A percentile compares a stretch with the other conserved stretches of the same genome.
Evolutionary conservation across 805 yeast genomes (phyloP).

Genomic region (Danielia reshetovae): DNA sequence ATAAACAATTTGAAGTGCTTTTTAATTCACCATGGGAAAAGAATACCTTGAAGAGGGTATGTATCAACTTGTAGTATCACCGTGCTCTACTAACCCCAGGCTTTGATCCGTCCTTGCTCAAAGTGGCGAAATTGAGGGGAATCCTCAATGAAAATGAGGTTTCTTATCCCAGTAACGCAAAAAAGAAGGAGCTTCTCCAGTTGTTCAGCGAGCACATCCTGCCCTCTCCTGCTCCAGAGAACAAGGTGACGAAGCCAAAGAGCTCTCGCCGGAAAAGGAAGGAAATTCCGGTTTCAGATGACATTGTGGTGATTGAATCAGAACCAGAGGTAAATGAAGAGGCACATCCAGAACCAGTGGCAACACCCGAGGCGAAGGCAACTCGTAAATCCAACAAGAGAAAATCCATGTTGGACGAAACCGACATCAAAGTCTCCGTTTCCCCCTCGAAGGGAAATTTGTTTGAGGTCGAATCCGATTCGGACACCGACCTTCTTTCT

Average conservation of each 20-base stretch:
- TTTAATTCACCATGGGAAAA: no score
- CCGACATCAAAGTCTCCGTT: no score
- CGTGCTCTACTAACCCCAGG: slow-evolving; percentile 12
- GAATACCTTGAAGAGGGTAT: slow-evolving; percentile 3
- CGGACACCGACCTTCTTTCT: slow-evolving; percentile 13
- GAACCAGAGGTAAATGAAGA: neutral
- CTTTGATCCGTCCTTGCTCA: slow-evolving; percentile 47
- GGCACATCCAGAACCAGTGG: neutral
- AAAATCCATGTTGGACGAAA: slow-evolving; percentile 11
- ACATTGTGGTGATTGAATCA: neutral
- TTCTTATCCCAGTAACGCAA: slow-evolving; percentile 57
- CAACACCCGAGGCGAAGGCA: no score
- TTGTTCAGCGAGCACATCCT: slow-evolving; percentile 51
- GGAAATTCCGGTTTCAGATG: neutral
- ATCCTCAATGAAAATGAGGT: slow-evolving; percentile 62
- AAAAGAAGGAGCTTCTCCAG: slow-evolving; percentile 61
- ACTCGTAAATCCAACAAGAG: slow-evolving; percentile 11
- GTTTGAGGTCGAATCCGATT: slow-evolving; percentile 15
- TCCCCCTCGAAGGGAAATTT: slow-evolving; percentile 15
- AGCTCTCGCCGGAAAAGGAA: neutral
- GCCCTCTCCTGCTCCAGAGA: neutral
- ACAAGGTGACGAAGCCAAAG: neutral
- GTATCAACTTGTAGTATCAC: no score
- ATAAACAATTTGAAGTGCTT: no score
- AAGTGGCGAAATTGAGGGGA: slow-evolving; percentile 66